Conservation (phyloP, 371 early-diverging fungal genomes). For the Mucor plumbeus region DNA sequence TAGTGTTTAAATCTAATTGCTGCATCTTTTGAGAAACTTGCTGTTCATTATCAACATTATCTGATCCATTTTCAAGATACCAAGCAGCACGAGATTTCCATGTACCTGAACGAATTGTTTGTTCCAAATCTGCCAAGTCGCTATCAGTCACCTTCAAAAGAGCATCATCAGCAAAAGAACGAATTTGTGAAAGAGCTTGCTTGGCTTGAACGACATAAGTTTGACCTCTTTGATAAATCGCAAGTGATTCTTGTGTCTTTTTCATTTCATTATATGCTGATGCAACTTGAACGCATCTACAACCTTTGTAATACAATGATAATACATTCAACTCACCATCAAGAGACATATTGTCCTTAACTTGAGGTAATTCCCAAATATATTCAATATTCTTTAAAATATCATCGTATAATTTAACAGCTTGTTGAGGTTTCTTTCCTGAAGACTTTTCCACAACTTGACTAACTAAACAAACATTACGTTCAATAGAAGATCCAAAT, state of each 20-base stretch:
- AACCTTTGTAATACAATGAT: conserved; percentile 52
- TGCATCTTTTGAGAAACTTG: conserved; percentile 47
- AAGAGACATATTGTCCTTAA: conserved; percentile 56
- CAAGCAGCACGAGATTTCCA: conserved; percentile 66
- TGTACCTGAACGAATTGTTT: conserved; percentile 54
- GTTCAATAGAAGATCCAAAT: conserved; percentile 59
- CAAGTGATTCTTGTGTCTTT: conserved; percentile 62
- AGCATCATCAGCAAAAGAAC: conserved; percentile 37
- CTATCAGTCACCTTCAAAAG: conserved; percentile 47
- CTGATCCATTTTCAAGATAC: conserved; percentile 55
- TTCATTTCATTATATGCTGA: conserved; percentile 52
- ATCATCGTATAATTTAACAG: conserved; percentile 70
- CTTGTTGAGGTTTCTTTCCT: conserved; percentile 53
- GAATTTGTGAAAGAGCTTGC: conserved; percentile 41
- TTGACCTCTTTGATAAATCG: conserved; percentile 68
- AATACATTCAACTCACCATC: conserved; percentile 60
- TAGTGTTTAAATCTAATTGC: conserved; percentile 48
- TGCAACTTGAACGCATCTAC: conserved; percentile 60
- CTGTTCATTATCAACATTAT: conserved; percentile 30
- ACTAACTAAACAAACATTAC: conserved; percentile 53
- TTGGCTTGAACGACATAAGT: conserved; percentile 58
- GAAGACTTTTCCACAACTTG: conserved; percentile 19
- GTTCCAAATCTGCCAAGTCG: conserved; percentile 53
- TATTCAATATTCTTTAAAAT: conserved; percentile 65
- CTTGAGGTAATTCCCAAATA: conserved; percentile 57